Percentiles rank a stretch among this genome's conserved stretches.
Evolutionary conservation across 768 basidiomycete genomes (phyloP).

Genomic region (Serendipita indica): DNA sequence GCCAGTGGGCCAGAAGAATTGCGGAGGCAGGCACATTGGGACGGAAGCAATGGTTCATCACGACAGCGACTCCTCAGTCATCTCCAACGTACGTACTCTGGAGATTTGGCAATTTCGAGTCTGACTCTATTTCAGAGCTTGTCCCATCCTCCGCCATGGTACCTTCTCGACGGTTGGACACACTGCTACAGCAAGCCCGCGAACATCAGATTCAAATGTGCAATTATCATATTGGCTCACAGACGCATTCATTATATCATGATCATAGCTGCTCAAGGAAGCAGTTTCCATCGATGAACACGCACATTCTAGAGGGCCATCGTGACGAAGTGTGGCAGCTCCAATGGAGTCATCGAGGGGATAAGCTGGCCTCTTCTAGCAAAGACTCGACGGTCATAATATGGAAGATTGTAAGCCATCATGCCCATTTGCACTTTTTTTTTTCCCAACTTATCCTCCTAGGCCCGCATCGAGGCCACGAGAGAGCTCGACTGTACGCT

Average conservation of each 20-base stretch:
- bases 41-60: constrained; percentile 71
- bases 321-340: constrained; percentile 91
- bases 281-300: constrained; percentile 73
- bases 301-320: constrained; percentile 73
- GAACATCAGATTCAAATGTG: constrained; percentile 66
- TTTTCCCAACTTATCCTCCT: constrained; percentile 5
- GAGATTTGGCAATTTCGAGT: neutral
- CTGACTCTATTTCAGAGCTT: constrained; percentile 42
- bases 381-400: constrained; percentile 80
- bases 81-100: constrained; percentile 51
- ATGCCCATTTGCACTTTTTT: constrained; percentile 7
- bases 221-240: constrained; percentile 60
- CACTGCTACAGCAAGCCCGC: constrained; percentile 74
- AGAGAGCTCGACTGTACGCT: constrained; percentile 43
- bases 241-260: constrained; percentile 60
- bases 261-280: constrained; percentile 75
- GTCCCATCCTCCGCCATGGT: constrained; percentile 90
- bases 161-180: constrained; percentile 72
- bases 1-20: constrained; percentile 75
- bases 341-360: constrained; percentile 87
- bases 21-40: constrained; percentile 69
- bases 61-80: constrained; percentile 57
- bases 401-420: constrained; percentile 61
- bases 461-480: constrained; percentile 10
- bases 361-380: constrained; percentile 71